Percentiles rank a stretch among this genome's conserved stretches.
phyloP scores from a whole-genome alignment of 805 yeast genomes.

The Candida suzukii region DNA sequence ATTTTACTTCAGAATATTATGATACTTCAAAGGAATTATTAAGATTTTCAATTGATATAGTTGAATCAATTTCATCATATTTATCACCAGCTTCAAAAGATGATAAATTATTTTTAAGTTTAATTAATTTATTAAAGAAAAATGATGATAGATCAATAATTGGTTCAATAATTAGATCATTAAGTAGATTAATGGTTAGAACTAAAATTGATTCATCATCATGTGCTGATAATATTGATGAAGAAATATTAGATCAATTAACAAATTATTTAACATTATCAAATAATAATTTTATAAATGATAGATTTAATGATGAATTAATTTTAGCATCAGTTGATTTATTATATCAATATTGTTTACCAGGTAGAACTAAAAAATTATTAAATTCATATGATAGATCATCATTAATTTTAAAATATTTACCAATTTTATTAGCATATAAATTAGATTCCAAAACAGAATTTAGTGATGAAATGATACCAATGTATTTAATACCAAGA shows the following conservation, averaged over 20 bases:
- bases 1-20: conserved; percentile 15
- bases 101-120: conserved; percentile 56
- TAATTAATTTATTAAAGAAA: conserved; percentile 42
- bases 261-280: conserved; percentile 52
- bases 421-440: conserved; percentile 56
- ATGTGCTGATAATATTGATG: conserved; percentile 42
- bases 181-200: conserved; percentile 72
- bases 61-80: conserved; percentile 80
- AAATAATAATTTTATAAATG: conserved; percentile 19
- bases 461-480: conserved; percentile 27
- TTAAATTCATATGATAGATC: conserved; percentile 40
- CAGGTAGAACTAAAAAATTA: conserved; percentile 55
- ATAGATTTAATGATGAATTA: conserved; percentile 55
- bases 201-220: conserved; percentile 40
- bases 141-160: conserved; percentile 64
- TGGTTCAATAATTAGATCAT: conserved; percentile 63
- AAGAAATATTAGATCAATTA: conserved; percentile 42
- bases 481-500: conserved; percentile 41
- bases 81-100: conserved; percentile 66
- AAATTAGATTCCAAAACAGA: conserved; percentile 32
- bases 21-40: conserved; percentile 46
- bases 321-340: conserved; percentile 71
- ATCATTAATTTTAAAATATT: conserved; percentile 45
- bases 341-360: conserved; percentile 68
- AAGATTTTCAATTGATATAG: conserved; percentile 65